Evolutionary conservation across 108 stramenopile species (phyloP).

Genomic region (Schizochytrium sp.): DNA sequence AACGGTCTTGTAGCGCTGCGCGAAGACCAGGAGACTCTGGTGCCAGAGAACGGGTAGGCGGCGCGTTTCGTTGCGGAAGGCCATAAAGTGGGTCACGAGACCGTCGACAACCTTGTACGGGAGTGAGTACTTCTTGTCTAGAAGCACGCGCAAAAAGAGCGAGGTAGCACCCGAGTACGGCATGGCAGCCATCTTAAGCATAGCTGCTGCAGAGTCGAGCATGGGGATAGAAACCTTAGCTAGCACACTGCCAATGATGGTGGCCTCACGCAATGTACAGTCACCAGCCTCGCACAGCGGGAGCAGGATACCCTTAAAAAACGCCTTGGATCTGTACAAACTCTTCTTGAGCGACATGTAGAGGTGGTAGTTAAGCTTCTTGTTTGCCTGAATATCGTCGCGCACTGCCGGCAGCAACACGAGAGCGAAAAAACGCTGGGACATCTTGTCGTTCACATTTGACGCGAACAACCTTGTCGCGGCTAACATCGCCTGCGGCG

Average conservation of each 20-base stretch:
- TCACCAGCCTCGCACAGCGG: constrained; percentile 87
- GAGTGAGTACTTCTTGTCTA: constrained; percentile 97
- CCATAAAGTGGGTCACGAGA: constrained; percentile 87
- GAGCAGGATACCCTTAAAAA: constrained; percentile 97
- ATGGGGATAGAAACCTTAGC: constrained; percentile 92
- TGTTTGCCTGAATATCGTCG: constrained; percentile 88
- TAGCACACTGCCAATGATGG: constrained; percentile 92
- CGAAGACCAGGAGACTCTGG: constrained; percentile 91
- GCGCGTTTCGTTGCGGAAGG: constrained; percentile 75
- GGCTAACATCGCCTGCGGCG: constrained; percentile 93
- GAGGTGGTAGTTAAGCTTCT: constrained; percentile 98
- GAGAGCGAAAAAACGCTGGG: constrained; percentile 96
- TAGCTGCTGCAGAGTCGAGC: constrained; percentile 95
- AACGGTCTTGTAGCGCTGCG: constrained; percentile 93
- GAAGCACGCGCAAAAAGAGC: constrained; percentile 88
- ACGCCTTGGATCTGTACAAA: constrained; percentile 98
- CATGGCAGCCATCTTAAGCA: constrained; percentile 93
- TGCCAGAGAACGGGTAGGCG: constrained; percentile 95
- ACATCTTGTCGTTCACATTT: constrained; percentile 95
- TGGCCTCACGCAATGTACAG: constrained; percentile 95
- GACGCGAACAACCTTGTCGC: constrained; percentile 97
- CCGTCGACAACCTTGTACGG: constrained; percentile 90
- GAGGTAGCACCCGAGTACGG: constrained; percentile 93
- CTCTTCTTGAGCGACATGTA: constrained; percentile 92
- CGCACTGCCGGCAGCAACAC: constrained; percentile 93